phyloP scores from a whole-genome alignment of 371 early-diverging fungal genomes.

The Catenaria anguillulae region DNA sequence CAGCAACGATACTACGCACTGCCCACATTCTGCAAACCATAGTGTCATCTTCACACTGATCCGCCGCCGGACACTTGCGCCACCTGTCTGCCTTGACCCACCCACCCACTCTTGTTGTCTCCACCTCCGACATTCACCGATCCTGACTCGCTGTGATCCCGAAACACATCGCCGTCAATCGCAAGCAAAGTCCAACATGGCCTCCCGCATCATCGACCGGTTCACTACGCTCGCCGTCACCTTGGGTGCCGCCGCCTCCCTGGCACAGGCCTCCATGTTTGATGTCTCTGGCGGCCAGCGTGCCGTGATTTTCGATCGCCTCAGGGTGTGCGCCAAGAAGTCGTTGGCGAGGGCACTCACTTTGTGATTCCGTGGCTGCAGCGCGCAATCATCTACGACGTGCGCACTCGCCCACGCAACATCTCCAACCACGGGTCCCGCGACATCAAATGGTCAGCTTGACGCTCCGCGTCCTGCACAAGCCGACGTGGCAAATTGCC shows the following conservation, averaged over 20 bases:
- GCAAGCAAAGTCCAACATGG: no score
- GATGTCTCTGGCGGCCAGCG: slow-evolving; percentile 93
- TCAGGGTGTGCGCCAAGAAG: slow-evolving; percentile 68
- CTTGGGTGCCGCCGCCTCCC: slow-evolving; percentile 45
- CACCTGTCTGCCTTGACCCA: no score
- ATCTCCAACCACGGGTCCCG: slow-evolving; percentile 85
- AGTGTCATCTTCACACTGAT: no score
- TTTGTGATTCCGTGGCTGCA: slow-evolving; percentile 42
- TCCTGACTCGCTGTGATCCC: no score
- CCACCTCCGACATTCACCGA: no score
- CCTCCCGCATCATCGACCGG: slow-evolving; percentile 13
- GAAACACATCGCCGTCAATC: no score
- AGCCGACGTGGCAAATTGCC: slow-evolving; percentile 63
- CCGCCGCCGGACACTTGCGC: no score
- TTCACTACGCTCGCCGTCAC: slow-evolving; percentile 29
- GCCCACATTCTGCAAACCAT: no score
- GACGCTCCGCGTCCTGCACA: slow-evolving; percentile 88
- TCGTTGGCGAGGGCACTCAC: slow-evolving; percentile 88
- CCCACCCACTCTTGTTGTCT: no score
- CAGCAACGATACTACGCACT: no score
- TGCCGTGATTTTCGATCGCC: slow-evolving; percentile 91
- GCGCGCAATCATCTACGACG: slow-evolving; percentile 58
- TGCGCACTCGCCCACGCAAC: slow-evolving; percentile 87
- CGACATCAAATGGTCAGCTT: slow-evolving; percentile 84
- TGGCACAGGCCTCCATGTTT: slow-evolving; percentile 71